A percentile compares a stretch with the other conserved stretches of the same genome.
phyloP scores from a whole-genome alignment of 2,329 filamentous ascomycete species.

The Paraconiothyrium sp. region DNA sequence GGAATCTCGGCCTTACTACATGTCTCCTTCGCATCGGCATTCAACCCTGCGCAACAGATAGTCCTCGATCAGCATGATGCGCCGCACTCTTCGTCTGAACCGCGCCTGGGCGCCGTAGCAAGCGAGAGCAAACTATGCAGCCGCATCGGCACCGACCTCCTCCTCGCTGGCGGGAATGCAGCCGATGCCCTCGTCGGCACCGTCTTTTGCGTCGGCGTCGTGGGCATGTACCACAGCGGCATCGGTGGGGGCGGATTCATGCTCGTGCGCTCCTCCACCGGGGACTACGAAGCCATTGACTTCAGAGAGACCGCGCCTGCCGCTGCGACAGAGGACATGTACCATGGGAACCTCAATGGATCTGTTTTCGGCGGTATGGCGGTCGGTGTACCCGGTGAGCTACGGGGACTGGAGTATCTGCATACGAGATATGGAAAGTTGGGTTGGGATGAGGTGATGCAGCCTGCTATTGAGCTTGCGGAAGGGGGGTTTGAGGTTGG shows the following conservation, averaged over 20 bases:
- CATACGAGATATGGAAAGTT: slow-evolving; percentile 74
- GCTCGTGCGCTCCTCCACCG: slow-evolving; percentile 75
- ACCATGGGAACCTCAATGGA: slow-evolving; percentile 70
- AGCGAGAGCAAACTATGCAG: slow-evolving; percentile 57
- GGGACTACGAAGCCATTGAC: slow-evolving; percentile 84
- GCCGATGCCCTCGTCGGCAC: slow-evolving; percentile 60
- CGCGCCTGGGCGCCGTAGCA: slow-evolving; percentile 55
- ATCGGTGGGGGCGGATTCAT: slow-evolving; percentile 93
- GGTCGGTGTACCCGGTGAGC: slow-evolving; percentile 74
- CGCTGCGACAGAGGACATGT: slow-evolving; percentile 87
- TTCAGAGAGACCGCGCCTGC: slow-evolving; percentile 89
- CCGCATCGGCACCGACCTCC: slow-evolving; percentile 55
- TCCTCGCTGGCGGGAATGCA: slow-evolving; percentile 61
- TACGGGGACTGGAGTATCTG: slow-evolving; percentile 80
- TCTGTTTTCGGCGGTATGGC: slow-evolving; percentile 77
- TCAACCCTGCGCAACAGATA: neutral
- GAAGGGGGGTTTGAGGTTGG: slow-evolving; percentile 66
- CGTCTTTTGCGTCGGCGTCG: slow-evolving; percentile 57
- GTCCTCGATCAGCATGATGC: neutral
- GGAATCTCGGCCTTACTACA: neutral
- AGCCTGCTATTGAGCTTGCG: slow-evolving; percentile 78
- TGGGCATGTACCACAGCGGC: slow-evolving; percentile 64
- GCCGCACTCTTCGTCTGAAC: slow-evolving; percentile 3
- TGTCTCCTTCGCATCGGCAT: neutral
- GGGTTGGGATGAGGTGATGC: slow-evolving; percentile 69